These are phyloP conservation scores for Teunomyces tritomae DNA, from an alignment of 805 yeast genomes.

Conservation along the genomic window DNA sequence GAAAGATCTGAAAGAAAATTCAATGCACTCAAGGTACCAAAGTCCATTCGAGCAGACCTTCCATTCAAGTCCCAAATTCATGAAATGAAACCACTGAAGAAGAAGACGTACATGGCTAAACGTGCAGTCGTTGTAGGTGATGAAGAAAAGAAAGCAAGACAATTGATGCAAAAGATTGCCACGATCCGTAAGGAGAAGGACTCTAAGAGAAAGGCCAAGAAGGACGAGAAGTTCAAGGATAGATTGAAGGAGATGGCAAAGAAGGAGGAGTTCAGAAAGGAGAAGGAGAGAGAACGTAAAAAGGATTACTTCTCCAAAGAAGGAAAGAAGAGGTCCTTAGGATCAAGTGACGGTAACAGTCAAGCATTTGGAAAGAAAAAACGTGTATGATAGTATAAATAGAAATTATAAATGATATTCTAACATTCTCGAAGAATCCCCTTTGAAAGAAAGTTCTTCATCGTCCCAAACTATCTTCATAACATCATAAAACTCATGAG, in stretches of 20 bases:
- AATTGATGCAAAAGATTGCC: slow-evolving; percentile 80
- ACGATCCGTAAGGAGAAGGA: slow-evolving; percentile 87
- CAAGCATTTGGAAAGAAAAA: slow-evolving; percentile 35
- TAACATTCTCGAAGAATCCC: slow-evolving; percentile 24
- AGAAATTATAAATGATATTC: slow-evolving; percentile 27
- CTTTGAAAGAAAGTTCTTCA: slow-evolving; percentile 19
- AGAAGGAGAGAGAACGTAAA: slow-evolving; percentile 80
- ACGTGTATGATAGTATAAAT: slow-evolving; percentile 17
- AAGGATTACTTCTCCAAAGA: slow-evolving; percentile 78
- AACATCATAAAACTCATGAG: slow-evolving; percentile 77
- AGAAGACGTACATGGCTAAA: slow-evolving; percentile 75
- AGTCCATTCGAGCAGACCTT: slow-evolving; percentile 64
- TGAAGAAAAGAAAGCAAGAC: slow-evolving; percentile 90
- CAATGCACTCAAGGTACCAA: slow-evolving; percentile 87
- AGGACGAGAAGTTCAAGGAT: slow-evolving; percentile 71
- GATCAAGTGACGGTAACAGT: slow-evolving; percentile 28
- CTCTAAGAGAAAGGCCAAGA: slow-evolving; percentile 67
- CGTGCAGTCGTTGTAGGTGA: slow-evolving; percentile 93
- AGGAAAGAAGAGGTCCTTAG: slow-evolving; percentile 59
- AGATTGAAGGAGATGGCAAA: slow-evolving; percentile 75
- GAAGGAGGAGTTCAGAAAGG: slow-evolving; percentile 63
- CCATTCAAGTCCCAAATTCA: slow-evolving; percentile 93
- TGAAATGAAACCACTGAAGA: slow-evolving; percentile 83
- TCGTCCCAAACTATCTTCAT: slow-evolving; percentile 67
- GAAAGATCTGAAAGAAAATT: slow-evolving; percentile 84